Evolutionary conservation across 2,329 filamentous ascomycete species (phyloP).

Genomic region (Dryadomyces sulphureus): DNA sequence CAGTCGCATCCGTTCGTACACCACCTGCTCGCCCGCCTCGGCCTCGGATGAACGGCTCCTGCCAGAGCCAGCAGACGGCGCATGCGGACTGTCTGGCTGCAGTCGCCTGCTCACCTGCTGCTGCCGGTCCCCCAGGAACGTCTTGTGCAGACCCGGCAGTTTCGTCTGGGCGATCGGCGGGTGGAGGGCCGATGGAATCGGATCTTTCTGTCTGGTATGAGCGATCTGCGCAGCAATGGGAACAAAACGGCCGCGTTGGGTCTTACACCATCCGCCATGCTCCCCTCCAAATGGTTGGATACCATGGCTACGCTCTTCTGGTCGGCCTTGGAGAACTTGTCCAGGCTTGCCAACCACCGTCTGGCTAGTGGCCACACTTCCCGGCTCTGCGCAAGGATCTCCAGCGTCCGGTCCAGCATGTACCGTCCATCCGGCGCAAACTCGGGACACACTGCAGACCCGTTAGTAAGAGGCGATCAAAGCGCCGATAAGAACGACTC

Average conservation of each 20-base stretch:
- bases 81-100: too few relatives aligned
- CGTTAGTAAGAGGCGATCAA: too few relatives aligned
- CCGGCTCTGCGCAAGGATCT: constrained; percentile 30
- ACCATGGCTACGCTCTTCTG: constrained; percentile 21
- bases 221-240: neutral
- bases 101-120: too few relatives aligned
- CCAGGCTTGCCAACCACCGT: constrained; percentile 31
- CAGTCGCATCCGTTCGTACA: constrained; percentile 6
- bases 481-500: neutral
- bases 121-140: constrained; percentile 7
- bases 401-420: constrained; percentile 29
- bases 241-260: neutral
- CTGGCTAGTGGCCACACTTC: constrained; percentile 34
- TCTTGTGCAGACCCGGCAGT: constrained; percentile 9
- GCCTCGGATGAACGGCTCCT: too few relatives aligned
- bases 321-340: constrained; percentile 26
- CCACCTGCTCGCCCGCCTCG: constrained; percentile 3
- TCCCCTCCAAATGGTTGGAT: constrained; percentile 20
- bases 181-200: constrained; percentile 12
- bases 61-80: too few relatives aligned
- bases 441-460: constrained; percentile 27
- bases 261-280: constrained; percentile 32
- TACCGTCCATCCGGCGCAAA: constrained; percentile 24
- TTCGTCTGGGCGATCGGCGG: constrained; percentile 8
- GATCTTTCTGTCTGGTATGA: constrained; percentile 10